phyloP scores from a whole-genome alignment of 2,329 filamentous ascomycete genomes.

The Triangularia verruculosa region DNA sequence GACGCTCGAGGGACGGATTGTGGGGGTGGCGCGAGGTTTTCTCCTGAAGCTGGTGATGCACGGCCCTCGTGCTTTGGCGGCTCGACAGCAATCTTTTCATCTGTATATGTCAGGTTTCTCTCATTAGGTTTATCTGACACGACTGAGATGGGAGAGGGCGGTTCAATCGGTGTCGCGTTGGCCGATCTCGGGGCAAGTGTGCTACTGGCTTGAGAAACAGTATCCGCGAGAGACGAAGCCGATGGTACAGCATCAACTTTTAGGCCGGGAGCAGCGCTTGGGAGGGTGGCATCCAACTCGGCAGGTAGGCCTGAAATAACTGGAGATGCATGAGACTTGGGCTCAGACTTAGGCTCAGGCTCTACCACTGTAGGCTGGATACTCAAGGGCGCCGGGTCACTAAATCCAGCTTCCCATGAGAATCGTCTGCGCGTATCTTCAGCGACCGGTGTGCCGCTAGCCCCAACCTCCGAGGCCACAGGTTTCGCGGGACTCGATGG shows the following conservation, averaged over 20 bases:
- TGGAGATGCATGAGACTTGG: not conserved
- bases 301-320: not conserved
- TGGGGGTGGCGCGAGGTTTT: not conserved
- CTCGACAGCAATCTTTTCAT: conserved; percentile 43
- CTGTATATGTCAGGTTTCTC: conserved; percentile 40
- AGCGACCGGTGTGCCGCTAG: not conserved
- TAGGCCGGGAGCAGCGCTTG: conserved; percentile 4
- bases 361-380: not conserved
- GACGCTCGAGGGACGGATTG: conserved; percentile 5
- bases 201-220: conserved; percentile 39
- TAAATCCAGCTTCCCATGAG: conserved; percentile 18
- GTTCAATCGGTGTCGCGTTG: conserved; percentile 33
- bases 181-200: conserved; percentile 31
- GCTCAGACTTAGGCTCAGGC: not conserved
- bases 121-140: conserved; percentile 33
- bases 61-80: conserved; percentile 32
- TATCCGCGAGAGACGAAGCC: conserved; percentile 26
- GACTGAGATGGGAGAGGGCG: conserved; percentile 44
- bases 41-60: conserved; percentile 37
- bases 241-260: conserved; percentile 3
- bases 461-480: not conserved
- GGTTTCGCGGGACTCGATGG: not conserved
- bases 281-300: not conserved
- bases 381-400: not conserved
- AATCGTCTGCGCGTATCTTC: conserved; percentile 15